A percentile compares a stretch with the other conserved stretches of the same genome.
These are phyloP conservation scores for Polygonum aviculare DNA, from an alignment of 148 eudicot genomes.

Conservation along the genomic window DNA sequence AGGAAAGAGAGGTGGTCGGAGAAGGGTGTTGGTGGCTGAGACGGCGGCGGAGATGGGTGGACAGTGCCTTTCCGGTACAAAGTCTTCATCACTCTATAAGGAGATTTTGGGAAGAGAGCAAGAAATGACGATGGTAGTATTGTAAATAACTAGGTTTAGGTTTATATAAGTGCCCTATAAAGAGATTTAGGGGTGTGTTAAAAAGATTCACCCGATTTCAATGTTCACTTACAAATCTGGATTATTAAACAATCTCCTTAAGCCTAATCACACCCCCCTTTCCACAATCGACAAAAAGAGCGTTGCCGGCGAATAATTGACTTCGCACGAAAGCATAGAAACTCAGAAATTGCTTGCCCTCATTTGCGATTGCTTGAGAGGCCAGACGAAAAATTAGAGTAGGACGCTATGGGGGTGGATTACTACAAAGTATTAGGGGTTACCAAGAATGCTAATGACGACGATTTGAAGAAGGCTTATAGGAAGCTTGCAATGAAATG, in stretches of 20 bases:
- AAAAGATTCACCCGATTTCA: too few relatives aligned
- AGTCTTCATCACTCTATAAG: too few relatives aligned
- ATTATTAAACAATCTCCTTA: not conserved
- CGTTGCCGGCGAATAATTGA: not conserved
- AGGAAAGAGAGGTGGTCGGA: too few relatives aligned
- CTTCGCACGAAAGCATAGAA: not conserved
- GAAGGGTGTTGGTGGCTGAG: too few relatives aligned
- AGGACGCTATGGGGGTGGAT: constrained; percentile 44
- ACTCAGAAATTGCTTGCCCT: not conserved
- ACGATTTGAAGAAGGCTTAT: constrained; percentile 64
- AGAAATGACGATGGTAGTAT: too few relatives aligned
- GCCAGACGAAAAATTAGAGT: constrained; percentile 16
- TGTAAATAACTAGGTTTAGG: too few relatives aligned
- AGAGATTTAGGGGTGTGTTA: too few relatives aligned
- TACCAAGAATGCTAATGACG: constrained; percentile 44
- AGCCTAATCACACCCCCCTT: not conserved
- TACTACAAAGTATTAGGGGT: constrained; percentile 49
- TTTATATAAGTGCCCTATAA: too few relatives aligned
- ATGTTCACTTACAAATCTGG: not conserved
- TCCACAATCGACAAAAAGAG: not conserved
- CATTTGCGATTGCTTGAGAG: not conserved
- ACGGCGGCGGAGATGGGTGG: too few relatives aligned
- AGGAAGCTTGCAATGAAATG: constrained; percentile 55
- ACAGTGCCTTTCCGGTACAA: too few relatives aligned
- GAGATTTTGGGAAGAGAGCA: too few relatives aligned